Conservation (phyloP, 2,329 filamentous ascomycete species). For the Cladophialophora immunda region DNA sequence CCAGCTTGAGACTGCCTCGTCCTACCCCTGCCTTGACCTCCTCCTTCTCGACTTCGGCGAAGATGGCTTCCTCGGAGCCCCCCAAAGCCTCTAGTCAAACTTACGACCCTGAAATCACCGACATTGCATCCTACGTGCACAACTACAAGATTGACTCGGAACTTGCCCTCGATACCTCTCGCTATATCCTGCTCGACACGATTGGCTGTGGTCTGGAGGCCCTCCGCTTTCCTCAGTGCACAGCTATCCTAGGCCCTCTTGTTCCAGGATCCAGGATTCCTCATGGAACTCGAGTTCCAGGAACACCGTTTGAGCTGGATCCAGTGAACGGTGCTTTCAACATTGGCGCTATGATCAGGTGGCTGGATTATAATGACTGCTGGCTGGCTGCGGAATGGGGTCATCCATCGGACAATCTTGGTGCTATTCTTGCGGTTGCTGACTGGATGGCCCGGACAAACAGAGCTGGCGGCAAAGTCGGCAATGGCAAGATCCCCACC, state of each 20-base stretch:
- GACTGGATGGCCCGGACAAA: conserved; percentile 98
- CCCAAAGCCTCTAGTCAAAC: conserved; percentile 55
- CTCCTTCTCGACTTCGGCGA: conserved; percentile 54
- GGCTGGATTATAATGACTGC: conserved; percentile 99
- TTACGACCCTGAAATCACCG: conserved; percentile 92
- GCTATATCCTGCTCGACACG: conserved; percentile 96
- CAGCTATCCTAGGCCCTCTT: conserved; percentile 89
- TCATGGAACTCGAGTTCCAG: conserved; percentile 88
- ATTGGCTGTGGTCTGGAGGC: conserved; percentile 96
- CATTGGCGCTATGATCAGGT: conserved; percentile 98
- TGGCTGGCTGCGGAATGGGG: conserved; percentile 99
- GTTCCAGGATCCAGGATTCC: conserved; percentile 91
- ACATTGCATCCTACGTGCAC: conserved; percentile 95
- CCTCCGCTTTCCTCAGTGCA: conserved; percentile 93
- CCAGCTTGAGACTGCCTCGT: conserved; percentile 25
- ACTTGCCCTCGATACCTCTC: conserved; percentile 93
- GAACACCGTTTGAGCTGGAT: conserved; percentile 92
- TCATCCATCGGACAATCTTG: conserved; percentile 96
- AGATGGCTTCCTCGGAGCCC: conserved; percentile 51
- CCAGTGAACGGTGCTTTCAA: conserved; percentile 97
- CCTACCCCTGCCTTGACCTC: conserved; percentile 35
- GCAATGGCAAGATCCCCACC: conserved; percentile 80
- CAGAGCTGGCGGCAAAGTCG: conserved; percentile 78
- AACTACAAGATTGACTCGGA: conserved; percentile 90
- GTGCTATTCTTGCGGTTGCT: conserved; percentile 93